Evolutionary conservation across 1,284 basidiomycete species (phyloP).

Genomic region (Ceratobasidium theobromae): DNA sequence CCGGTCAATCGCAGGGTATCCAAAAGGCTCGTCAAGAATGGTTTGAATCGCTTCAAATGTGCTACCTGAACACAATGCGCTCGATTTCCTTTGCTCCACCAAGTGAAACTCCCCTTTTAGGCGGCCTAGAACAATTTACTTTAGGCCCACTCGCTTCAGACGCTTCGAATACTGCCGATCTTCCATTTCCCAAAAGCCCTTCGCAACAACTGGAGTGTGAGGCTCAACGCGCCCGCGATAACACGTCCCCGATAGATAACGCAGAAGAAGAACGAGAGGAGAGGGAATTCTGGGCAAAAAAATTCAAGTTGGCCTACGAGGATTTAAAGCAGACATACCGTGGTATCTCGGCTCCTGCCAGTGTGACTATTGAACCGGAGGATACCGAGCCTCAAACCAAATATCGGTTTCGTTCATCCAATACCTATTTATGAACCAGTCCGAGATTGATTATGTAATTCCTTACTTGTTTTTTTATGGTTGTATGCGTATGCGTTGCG

Average conservation of each 20-base stretch:
- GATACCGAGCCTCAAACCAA: not conserved
- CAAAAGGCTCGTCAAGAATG: conserved; percentile 44
- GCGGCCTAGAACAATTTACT: conserved; percentile 39
- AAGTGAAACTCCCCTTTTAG: conserved; percentile 42
- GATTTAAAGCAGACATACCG: conserved; percentile 48
- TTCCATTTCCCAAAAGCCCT: conserved; percentile 68
- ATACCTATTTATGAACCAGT: no score
- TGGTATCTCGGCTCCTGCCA: not conserved
- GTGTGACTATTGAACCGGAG: not conserved
- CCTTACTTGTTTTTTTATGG: no score
- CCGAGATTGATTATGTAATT: no score
- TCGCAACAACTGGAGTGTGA: conserved; percentile 54
- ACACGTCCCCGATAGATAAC: conserved; percentile 40
- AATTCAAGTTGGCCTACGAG: conserved; percentile 67
- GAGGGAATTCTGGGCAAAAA: conserved; percentile 73
- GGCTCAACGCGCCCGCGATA: conserved; percentile 37
- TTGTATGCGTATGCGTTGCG: no score
- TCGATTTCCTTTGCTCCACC: conserved; percentile 53
- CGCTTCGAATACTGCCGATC: conserved; percentile 58
- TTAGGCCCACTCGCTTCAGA: conserved; percentile 38
- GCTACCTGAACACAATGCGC: conserved; percentile 54
- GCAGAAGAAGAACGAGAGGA: conserved; percentile 64
- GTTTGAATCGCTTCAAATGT: conserved; percentile 55
- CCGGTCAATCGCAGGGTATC: not conserved
- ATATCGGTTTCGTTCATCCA: not conserved